Conservation (phyloP, 805 yeast genomes). For the Pichia scutulata region DNA sequence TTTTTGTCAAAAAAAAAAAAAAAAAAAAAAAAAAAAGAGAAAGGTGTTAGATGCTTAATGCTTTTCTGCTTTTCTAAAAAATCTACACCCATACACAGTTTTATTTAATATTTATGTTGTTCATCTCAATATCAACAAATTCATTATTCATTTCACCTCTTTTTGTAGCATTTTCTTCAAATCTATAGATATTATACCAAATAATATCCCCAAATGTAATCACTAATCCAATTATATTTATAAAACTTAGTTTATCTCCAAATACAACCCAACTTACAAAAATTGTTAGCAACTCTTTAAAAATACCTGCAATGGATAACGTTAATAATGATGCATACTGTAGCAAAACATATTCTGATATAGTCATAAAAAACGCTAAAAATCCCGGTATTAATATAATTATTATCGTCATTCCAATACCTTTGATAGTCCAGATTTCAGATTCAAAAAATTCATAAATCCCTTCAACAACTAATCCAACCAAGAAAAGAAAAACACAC, state of each 20-base stretch:
- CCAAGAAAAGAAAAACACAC: constrained; percentile 51
- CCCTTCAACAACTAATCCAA: constrained; percentile 70
- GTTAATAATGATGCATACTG: constrained; percentile 81
- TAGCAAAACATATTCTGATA: constrained; percentile 77
- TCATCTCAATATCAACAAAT: constrained; percentile 16
- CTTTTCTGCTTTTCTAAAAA: no score
- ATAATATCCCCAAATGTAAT: constrained; percentile 72
- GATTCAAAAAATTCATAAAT: constrained; percentile 42
- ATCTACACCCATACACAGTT: background rate
- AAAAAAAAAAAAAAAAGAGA: no score
- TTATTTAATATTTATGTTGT: background rate
- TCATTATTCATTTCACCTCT: constrained; percentile 9
- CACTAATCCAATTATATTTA: constrained; percentile 67
- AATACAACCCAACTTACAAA: constrained; percentile 59
- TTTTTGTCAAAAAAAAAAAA: no score
- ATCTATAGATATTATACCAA: constrained; percentile 73
- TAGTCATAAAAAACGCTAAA: constrained; percentile 82
- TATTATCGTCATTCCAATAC: constrained; percentile 45
- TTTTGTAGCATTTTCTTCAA: constrained; percentile 19
- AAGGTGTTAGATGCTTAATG: no score
- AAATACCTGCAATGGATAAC: constrained; percentile 82
- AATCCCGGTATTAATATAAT: constrained; percentile 75
- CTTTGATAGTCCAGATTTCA: constrained; percentile 58
- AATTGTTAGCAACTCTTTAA: constrained; percentile 86
- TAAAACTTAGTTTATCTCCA: constrained; percentile 58